Evolutionary conservation across 1,139 yeast species (phyloP).

Genomic region (Candida sp.): DNA sequence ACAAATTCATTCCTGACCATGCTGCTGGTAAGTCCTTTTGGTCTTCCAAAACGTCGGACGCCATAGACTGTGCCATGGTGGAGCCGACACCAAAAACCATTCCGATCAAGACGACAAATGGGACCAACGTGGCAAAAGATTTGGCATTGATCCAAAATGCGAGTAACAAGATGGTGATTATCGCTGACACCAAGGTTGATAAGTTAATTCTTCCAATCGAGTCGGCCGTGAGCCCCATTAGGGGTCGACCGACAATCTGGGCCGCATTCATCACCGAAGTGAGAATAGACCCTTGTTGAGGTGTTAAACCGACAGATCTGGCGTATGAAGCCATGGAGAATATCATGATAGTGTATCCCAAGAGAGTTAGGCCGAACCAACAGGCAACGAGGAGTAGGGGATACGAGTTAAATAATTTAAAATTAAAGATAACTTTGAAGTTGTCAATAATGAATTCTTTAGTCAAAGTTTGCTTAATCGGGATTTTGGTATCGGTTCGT

Average conservation of each 20-base stretch:
- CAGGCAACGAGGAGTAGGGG: slow-evolving; percentile 42
- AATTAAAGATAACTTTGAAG: slow-evolving; percentile 23
- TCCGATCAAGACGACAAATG: slow-evolving; percentile 54
- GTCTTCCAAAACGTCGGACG: slow-evolving; percentile 50
- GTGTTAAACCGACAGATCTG: slow-evolving; percentile 52
- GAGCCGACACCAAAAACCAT: slow-evolving; percentile 60
- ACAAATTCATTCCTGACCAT: slow-evolving; percentile 55
- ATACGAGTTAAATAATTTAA: slow-evolving; percentile 24
- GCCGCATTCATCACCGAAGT: slow-evolving; percentile 64
- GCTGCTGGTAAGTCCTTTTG: slow-evolving; percentile 52
- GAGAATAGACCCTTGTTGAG: slow-evolving; percentile 53
- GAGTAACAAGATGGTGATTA: slow-evolving; percentile 33
- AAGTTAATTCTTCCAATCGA: slow-evolving; percentile 55
- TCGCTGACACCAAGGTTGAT: slow-evolving; percentile 29
- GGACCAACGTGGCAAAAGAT: slow-evolving; percentile 48
- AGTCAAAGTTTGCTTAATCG: slow-evolving; percentile 18
- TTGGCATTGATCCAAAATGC: slow-evolving; percentile 57
- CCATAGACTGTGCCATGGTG: slow-evolving; percentile 57
- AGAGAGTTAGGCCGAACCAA: slow-evolving; percentile 56
- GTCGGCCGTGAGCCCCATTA: slow-evolving; percentile 58
- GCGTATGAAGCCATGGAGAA: slow-evolving; percentile 65
- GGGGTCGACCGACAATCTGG: slow-evolving; percentile 65
- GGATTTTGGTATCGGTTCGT: slow-evolving; percentile 32
- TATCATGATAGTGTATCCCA: slow-evolving; percentile 58
- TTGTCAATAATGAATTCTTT: slow-evolving; percentile 16